Conservation (phyloP, 2,329 filamentous ascomycete species). For the Penicillium vulpinum region DNA sequence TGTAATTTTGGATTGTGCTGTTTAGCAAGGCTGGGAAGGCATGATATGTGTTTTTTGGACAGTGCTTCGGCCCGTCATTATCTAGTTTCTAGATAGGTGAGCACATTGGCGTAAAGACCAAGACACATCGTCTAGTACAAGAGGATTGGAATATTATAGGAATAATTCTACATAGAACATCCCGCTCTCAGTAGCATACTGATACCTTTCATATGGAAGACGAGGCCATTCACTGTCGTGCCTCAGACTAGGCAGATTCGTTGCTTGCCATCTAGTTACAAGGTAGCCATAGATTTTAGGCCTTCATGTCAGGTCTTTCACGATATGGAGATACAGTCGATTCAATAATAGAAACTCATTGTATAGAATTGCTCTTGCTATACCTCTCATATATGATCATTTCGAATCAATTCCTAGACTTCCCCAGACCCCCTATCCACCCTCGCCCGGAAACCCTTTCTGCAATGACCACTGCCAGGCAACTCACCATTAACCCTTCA, state of each 20-base stretch:
- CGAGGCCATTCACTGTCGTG: too few species aligned
- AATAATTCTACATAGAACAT: too few species aligned
- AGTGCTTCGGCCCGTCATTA: too few species aligned
- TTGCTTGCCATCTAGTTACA: neutral
- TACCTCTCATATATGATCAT: neutral
- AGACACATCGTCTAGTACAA: too few species aligned
- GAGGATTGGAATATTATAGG: too few species aligned
- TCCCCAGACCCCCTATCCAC: constrained; percentile 6
- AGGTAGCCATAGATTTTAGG: neutral
- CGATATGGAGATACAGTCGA: neutral
- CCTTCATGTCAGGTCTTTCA: neutral
- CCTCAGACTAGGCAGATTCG: neutral
- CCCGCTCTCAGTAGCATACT: too few species aligned
- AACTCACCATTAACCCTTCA: constrained; percentile 10
- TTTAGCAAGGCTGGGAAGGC: too few species aligned
- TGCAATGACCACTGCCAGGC: constrained; percentile 12
- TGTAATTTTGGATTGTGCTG: too few species aligned
- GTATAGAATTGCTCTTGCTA: neutral
- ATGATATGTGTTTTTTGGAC: too few species aligned
- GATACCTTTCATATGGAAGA: too few species aligned
- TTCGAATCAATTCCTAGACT: neutral
- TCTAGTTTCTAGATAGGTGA: too few species aligned
- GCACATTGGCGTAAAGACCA: too few species aligned
- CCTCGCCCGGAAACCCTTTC: constrained; percentile 12
- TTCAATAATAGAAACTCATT: neutral